Conservation (phyloP, 306 rosid species). For the Ochetophila trinervis region DNA sequence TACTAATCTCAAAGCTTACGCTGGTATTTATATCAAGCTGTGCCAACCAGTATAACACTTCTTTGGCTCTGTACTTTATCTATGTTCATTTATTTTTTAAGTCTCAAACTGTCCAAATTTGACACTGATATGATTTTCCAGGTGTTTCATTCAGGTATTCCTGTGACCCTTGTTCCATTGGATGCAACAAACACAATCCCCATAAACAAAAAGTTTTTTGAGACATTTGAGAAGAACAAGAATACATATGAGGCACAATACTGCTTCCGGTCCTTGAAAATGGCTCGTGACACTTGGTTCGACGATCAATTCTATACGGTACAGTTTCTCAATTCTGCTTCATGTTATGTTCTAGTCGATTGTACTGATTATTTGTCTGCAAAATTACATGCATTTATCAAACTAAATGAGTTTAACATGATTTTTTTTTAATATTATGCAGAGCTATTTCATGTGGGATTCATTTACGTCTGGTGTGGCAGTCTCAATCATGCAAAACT, state of each 20-base stretch:
- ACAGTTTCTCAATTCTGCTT: constrained; percentile 15
- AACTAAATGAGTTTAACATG: not conserved
- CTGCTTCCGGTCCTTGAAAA: constrained; percentile 74
- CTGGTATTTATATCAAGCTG: no score
- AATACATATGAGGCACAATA: constrained; percentile 75
- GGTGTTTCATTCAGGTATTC: constrained; percentile 95
- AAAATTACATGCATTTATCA: not conserved
- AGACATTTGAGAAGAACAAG: constrained; percentile 57
- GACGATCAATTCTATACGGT: constrained; percentile 62
- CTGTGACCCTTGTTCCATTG: constrained; percentile 85
- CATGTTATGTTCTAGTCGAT: no score
- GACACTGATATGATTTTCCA: constrained; percentile 20
- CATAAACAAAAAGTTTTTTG: constrained; percentile 53
- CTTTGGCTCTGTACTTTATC: no score
- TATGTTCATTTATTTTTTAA: not conserved
- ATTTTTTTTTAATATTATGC: constrained; percentile 20
- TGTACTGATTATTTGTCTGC: not conserved
- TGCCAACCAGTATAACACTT: no score
- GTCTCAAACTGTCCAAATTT: constrained; percentile 4
- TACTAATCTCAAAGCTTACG: no score
- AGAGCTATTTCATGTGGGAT: constrained; percentile 97
- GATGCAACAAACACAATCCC: constrained; percentile 95
- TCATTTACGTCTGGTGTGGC: constrained; percentile 82
- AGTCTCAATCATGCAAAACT: constrained; percentile 66
- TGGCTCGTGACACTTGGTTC: constrained; percentile 76